These are phyloP conservation scores for Isatis lusitanica DNA, from an alignment of 441 rosid species.

Conservation along the genomic window DNA sequence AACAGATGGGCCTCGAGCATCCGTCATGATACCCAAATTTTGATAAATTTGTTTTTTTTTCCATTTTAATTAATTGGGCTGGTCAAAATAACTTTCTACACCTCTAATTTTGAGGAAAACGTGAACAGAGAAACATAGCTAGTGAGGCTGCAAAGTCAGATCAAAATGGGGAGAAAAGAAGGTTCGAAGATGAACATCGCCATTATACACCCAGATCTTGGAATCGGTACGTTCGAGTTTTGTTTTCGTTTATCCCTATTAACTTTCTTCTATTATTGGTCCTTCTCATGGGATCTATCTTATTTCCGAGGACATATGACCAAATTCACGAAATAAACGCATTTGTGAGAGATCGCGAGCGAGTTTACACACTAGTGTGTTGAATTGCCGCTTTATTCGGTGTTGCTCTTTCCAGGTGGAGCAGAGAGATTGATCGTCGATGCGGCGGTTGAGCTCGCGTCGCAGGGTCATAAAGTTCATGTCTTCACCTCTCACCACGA, in stretches of 20 bases:
- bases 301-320: not conserved
- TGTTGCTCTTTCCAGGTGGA: constrained; percentile 51
- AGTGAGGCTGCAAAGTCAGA: constrained; percentile 15
- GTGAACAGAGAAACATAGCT: not conserved
- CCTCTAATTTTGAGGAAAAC: not conserved
- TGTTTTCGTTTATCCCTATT: not conserved
- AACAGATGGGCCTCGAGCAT: not conserved
- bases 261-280: not conserved
- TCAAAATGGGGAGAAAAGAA: constrained; percentile 45
- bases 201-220: constrained; percentile 82
- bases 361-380: not conserved
- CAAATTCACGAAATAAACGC: not conserved
- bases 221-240: constrained; percentile 48
- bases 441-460: constrained; percentile 83
- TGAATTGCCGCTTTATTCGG: not conserved
- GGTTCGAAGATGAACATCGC: constrained; percentile 64
- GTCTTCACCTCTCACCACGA: constrained; percentile 91
- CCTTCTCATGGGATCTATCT: constrained; percentile 2
- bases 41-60: too few relatives aligned
- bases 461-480: constrained; percentile 78
- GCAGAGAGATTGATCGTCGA: constrained; percentile 95
- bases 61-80: not conserved
- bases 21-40: not conserved
- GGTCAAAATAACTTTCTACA: not conserved
- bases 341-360: not conserved